Evolutionary conservation across 345 rosid genomes (phyloP).

Genomic region (Eucalyptus curtisii): DNA sequence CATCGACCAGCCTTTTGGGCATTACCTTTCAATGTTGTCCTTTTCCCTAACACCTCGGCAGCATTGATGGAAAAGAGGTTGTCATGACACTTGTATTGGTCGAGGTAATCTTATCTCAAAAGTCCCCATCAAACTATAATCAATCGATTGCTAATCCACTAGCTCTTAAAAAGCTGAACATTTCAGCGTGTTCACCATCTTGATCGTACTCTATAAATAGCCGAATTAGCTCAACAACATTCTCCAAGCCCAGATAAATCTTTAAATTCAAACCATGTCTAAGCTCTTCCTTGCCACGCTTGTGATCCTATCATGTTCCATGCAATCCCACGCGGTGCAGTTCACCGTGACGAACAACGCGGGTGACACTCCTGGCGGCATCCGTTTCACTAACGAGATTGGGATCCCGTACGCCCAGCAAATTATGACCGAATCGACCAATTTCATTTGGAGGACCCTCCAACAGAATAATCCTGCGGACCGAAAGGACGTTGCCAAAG

Average conservation of each 20-base stretch:
- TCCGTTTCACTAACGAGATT: constrained; percentile 9
- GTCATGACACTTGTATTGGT: rapidly evolving
- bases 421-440: constrained; percentile 11
- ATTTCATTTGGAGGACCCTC: constrained; percentile 20
- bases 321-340: constrained; percentile 15
- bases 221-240: no score
- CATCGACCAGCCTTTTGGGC: rapidly evolving
- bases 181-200: no score
- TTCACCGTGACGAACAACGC: constrained; percentile 17
- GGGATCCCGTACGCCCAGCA: constrained; percentile 5
- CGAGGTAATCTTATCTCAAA: no score
- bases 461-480: constrained; percentile 7
- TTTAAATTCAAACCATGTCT: no score
- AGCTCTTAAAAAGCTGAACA: no score
- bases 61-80: no score
- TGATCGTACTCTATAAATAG: no score
- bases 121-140: no score
- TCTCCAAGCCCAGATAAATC: no score
- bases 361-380: constrained; percentile 6
- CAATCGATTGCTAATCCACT: no score
- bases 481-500: constrained; percentile 8
- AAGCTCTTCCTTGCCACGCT: not conserved
- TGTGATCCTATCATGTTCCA: not conserved
- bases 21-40: no score
- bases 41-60: rapidly evolving